Evolutionary conservation across 345 rosid species (phyloP).

Genomic region (Rhodamnia argentea): DNA sequence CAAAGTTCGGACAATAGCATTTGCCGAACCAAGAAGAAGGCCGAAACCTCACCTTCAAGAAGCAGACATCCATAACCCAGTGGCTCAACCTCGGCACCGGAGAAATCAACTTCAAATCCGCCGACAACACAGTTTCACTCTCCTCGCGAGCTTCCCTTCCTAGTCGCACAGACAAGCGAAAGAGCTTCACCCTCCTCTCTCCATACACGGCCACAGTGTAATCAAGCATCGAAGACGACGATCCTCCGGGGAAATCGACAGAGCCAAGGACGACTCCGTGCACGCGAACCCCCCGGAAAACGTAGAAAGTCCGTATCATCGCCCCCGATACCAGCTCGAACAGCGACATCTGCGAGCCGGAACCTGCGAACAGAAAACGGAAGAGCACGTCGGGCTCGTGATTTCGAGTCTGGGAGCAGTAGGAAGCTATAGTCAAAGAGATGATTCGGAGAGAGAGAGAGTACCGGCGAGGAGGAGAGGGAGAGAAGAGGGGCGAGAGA

Average conservation of each 20-base stretch:
- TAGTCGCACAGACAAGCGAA: slow-evolving; percentile 14
- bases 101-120: slow-evolving; percentile 28
- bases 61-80: slow-evolving; percentile 72
- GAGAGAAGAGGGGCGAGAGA: slow-evolving; percentile 24
- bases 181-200: slow-evolving; percentile 70
- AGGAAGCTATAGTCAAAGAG: not conserved
- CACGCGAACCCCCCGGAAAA: slow-evolving; percentile 78
- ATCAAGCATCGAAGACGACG: not conserved
- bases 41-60: slow-evolving; percentile 44
- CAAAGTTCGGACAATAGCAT: not conserved
- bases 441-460: not conserved
- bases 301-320: slow-evolving; percentile 50
- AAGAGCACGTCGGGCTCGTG: not conserved
- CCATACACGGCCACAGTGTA: slow-evolving; percentile 50
- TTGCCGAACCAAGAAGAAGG: not conserved
- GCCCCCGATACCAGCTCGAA: slow-evolving; percentile 44
- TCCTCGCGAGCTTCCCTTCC: not conserved
- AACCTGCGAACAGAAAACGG: slow-evolving; percentile 27
- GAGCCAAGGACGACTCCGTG: slow-evolving; percentile 54
- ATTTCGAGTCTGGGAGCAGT: not conserved
- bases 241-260: slow-evolving; percentile 4
- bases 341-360: slow-evolving; percentile 68
- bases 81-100: slow-evolving; percentile 66
- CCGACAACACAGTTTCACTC: not conserved
- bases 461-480: not conserved